Evolutionary conservation across 352 stramenopile genomes (phyloP), one percentile per base, ranked within the genome.

Genomic region (Phytophthora pini): DNA sequence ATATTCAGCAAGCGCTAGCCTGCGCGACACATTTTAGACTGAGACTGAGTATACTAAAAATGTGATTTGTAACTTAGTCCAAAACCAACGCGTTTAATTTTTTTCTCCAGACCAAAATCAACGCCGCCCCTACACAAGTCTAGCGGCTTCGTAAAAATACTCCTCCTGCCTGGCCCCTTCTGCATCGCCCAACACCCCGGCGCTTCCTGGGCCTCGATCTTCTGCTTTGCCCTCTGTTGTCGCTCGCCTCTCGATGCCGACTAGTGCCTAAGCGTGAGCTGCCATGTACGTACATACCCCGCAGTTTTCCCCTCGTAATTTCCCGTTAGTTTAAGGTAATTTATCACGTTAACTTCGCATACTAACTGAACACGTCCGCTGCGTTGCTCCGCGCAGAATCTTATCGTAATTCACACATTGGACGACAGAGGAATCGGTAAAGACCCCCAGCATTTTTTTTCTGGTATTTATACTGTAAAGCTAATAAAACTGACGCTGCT

Each of bases 61-160:
- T 61, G 31, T 26, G 32, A 43, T 47, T 53, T 40, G 17, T 31
- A 43, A n/a, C 26, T 38, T 56, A n/a, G 61, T 65, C 57, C 17
- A 20, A 20, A 20, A 20, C 17, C 17, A 20, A 20, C 17, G 17
- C 17, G 17, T 20, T 20, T 20, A 20, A 20, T 20, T 20, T 20
- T 20, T 20, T 20, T 20, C 49, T 54, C 34, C 20, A 45, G 40
- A 61, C 52, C 44, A 62, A 67, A 68, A 68, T 41, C 55, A 62
- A 60, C 31, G 31, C 9, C 31, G 31, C 31, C 31, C 31, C 31
- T 51, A 70, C 54, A 65, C 58, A 65, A 69, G 52, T 65, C 17
- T 20, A 65, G 60, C 46, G 39, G 65, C 54, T 57, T 62, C 45
- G 55, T 61, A 70, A 62, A 73, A 74, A 68, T 67, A 74, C 61